Evolutionary conservation across 768 basidiomycete species (phyloP).

Genomic region (Tulasnella calospora): DNA sequence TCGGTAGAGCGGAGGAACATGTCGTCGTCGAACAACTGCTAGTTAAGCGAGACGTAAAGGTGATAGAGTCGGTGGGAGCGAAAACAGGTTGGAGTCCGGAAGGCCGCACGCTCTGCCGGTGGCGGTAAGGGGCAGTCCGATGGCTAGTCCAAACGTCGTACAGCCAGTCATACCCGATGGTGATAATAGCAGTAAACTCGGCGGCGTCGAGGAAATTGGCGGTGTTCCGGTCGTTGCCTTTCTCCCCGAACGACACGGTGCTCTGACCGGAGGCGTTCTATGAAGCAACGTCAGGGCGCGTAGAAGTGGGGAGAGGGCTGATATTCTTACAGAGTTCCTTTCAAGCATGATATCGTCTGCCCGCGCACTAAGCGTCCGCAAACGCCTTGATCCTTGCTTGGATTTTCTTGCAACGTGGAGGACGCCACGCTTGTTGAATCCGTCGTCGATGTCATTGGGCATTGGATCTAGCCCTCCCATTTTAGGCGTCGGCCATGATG

Average conservation of each 20-base stretch:
- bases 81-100: conserved; percentile 61
- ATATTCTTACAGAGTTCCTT: no score
- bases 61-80: conserved; percentile 72
- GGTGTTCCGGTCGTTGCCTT: no score
- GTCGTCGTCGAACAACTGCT: conserved; percentile 74
- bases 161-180: conserved; percentile 38
- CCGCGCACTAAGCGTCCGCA: no score
- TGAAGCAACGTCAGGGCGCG: conserved; percentile 45
- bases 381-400: no score
- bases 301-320: no score
- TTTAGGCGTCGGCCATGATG: conserved; percentile 82
- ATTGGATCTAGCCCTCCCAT: conserved; percentile 62
- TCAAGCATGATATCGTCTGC: no score
- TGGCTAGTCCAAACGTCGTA: no score
- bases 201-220: no score
- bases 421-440: conserved; percentile 42
- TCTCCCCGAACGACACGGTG: conserved; percentile 41
- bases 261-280: conserved; percentile 42
- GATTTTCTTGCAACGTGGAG: no score
- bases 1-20: conserved; percentile 67
- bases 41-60: conserved; percentile 67
- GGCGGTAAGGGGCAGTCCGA: conserved; percentile 69
- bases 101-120: conserved; percentile 89
- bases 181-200: no score
- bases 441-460: conserved; percentile 67